phyloP scores from a whole-genome alignment of 1,284 basidiomycete genomes.

The Sporisorium exsertum region DNA sequence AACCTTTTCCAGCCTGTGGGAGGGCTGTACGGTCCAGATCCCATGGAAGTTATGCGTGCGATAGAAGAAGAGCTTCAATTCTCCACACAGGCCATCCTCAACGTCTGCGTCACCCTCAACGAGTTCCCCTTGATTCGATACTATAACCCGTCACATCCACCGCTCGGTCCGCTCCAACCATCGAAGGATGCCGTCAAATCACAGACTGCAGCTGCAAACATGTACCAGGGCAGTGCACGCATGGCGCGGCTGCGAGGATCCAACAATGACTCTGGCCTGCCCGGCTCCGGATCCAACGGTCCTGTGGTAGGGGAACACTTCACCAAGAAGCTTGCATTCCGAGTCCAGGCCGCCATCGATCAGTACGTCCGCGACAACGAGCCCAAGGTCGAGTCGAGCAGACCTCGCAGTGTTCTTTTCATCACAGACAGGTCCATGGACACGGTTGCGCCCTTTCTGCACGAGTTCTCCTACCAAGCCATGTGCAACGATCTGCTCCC shows the following conservation, averaged over 20 bases:
- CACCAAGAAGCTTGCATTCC: conserved; percentile 63
- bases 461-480: conserved; percentile 99
- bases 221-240: conserved; percentile 51
- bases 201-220: conserved; percentile 46
- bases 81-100: conserved; percentile 70
- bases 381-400: conserved; percentile 76
- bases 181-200: conserved; percentile 47
- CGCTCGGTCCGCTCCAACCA: conserved; percentile 78
- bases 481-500: conserved; percentile 95
- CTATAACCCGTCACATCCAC: conserved; percentile 84
- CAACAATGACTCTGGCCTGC: conserved; percentile 21
- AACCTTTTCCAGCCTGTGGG: conserved; percentile 50
- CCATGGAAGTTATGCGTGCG: conserved; percentile 51
- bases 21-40: conserved; percentile 72
- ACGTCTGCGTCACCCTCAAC: conserved; percentile 88
- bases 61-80: conserved; percentile 66
- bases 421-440: conserved; percentile 98
- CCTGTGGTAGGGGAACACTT: conserved; percentile 51
- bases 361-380: conserved; percentile 53
- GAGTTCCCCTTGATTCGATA: conserved; percentile 96
- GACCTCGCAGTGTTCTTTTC: conserved; percentile 84
- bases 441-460: conserved; percentile 86
- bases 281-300: conserved; percentile 19
- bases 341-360: conserved; percentile 56
- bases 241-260: conserved; percentile 51